These are phyloP conservation scores for Leccinum longicurvipes DNA, from an alignment of 768 basidiomycete species.

Conservation along the genomic window DNA sequence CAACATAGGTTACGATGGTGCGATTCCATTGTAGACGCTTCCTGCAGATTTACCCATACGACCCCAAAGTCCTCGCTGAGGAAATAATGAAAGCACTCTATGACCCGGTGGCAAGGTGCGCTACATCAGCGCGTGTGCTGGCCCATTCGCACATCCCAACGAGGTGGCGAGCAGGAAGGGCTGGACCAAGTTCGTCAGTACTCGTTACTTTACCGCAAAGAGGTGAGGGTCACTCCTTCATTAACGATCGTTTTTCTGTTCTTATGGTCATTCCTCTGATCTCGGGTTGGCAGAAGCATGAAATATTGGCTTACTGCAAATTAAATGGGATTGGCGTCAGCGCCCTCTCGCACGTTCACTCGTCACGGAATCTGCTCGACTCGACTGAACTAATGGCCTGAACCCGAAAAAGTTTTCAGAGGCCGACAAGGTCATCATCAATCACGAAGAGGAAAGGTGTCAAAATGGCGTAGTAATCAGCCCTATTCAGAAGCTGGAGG, in stretches of 20 bases:
- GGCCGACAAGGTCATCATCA: not conserved
- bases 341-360: not conserved
- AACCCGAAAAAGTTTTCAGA: not conserved
- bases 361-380: not conserved
- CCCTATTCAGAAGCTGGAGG: not conserved
- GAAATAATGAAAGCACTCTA: not conserved
- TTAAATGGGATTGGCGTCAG: not conserved
- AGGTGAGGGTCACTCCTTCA: not conserved
- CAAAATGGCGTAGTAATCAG: not conserved
- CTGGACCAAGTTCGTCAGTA: not conserved
- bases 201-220: not conserved
- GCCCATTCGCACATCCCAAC: not conserved
- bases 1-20: no score
- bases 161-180: not conserved
- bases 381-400: not conserved
- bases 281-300: not conserved
- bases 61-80: not conserved
- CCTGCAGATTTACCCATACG: not conserved
- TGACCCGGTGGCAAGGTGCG: not conserved
- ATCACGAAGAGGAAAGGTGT: not conserved
- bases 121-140: not conserved
- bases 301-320: not conserved
- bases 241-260: no score
- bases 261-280: no score
- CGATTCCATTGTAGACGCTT: no score